Evolutionary conservation across 352 stramenopile genomes (phyloP), one percentile per base, ranked within the genome.

Genomic region (Pythium aquatile): DNA sequence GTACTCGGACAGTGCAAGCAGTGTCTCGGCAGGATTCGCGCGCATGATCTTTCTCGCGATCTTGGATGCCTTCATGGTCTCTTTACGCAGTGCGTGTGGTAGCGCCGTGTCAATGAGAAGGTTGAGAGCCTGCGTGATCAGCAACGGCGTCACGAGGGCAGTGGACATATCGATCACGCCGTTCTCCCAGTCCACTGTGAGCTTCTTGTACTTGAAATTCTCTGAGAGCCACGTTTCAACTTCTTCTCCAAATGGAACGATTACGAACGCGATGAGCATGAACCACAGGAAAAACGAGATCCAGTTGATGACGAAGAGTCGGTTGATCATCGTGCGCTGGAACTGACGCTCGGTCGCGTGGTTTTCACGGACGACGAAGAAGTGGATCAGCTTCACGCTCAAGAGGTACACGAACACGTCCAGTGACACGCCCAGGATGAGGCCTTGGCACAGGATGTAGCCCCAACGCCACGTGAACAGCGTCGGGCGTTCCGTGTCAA

Each of bases 261-360:
- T 93, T 53, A 94, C 79, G 60, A 95, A 95, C 9, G 88, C 84
- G 37, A 96, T 93, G 44, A 94, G 65, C 57, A 96, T 93, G 55
- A 94, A 96, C 88, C 86, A 96, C 40, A 93, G 68, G 60, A 96
- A 96, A 61, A 95, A 95, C 17, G 86, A 94, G 52, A 95, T 92
- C 88, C 88, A 96, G 64, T 94, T 94, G 69, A 96, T 94, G 24
- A 81, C 76, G 57, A 96, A 96, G 13, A 95, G 61, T 0, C 86
- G 86, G 65, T 90, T 93, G 70, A 93, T 78, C 84, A 93, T 93
- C 56, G 86, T 91, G 16, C 82, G 74, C 39, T 95, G 83, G 54
- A 93, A 91, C 46, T 95, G 84, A 5, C 80, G 80, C 26, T 93
- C 84, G 7, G 83, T 93, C 40, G 74, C 80, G 57, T 93, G 85